A percentile compares a stretch with the other conserved stretches of the same genome.
Conservation (phyloP, 441 rosid genomes). For the Mallotus japonicus region DNA sequence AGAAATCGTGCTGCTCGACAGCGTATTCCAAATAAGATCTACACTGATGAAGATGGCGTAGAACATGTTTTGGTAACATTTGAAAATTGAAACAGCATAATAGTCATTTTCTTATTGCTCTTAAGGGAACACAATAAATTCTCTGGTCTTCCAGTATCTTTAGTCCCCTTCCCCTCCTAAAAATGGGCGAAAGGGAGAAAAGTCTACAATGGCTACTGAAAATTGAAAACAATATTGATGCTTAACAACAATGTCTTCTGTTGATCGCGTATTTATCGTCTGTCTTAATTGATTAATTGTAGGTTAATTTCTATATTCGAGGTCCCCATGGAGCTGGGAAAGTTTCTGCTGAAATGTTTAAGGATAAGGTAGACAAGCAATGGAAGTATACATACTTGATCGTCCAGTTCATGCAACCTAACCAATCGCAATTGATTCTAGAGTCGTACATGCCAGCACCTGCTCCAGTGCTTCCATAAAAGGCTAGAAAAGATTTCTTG, state of each 20-base stretch:
- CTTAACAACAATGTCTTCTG: background rate
- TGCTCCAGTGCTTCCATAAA: conserved; percentile 24
- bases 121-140: background rate
- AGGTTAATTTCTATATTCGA: conserved; percentile 83
- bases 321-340: conserved; percentile 97
- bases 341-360: conserved; percentile 88
- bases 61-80: conserved; percentile 83
- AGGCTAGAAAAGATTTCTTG: conserved; percentile 9
- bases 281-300: conserved; percentile 7
- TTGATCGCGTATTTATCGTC: background rate
- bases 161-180: background rate
- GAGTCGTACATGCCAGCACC: conserved; percentile 86
- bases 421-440: conserved; percentile 64
- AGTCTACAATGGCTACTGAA: background rate
- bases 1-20: conserved; percentile 98
- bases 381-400: conserved; percentile 89
- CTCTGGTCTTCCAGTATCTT: background rate
- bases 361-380: conserved; percentile 73
- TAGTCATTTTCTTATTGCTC: background rate
- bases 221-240: background rate
- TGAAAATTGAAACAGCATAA: background rate
- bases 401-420: conserved; percentile 73
- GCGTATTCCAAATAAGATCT: conserved; percentile 73
- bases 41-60: conserved; percentile 86
- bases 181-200: background rate